Evolutionary conservation across 768 basidiomycete genomes (phyloP), one percentile per base, ranked within the genome.

Genomic region (Phanerodontia chrysosporium): DNA sequence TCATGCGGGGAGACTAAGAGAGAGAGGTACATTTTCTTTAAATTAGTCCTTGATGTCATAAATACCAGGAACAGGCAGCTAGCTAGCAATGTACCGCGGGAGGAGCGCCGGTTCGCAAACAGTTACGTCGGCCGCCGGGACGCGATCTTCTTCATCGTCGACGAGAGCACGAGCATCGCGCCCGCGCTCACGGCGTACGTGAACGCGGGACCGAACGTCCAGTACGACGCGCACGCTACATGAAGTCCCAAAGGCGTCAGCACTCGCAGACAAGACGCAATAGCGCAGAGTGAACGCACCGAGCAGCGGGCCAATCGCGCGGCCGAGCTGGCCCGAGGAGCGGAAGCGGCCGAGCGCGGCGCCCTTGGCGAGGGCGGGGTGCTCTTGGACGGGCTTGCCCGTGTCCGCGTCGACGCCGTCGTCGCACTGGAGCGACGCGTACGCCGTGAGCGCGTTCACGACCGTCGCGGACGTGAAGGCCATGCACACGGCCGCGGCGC

Each of bases 391-490:
- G 0, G 79, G 72, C 67, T 89, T 85, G 9, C 83, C 84, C 0
- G 83, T 84, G 39, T 77, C 77, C 9, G 75, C 71, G 67, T 87
- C 84, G 16, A 81, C 70, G 13, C 72, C 39, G 28, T 94, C 91
- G 67, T 96, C 91, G 62, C 92, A 95, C 73, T 95, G 93, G 64
- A 95, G 70, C 14, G 93, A 95, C 10, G 95, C 96, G 62, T 88
- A 85, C 25, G 95, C 87, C 36, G 94, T 99, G 63, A 99, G 77
- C 9, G 92, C 84, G 68, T 90, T 98, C 62, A 99, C 96, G 51
- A 97, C 95, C 1, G 94, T 97, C 4, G 96, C 95, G 61, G 88
- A 90, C 4, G 96, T 97, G 76, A 94, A 97, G 3, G 94, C 93
- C 74, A 98, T 80, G 66, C 87, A 90, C 4, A 89, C 79, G 0